phyloP scores from a whole-genome alignment of 305 asterid species.

The Fraxinus albicans region DNA sequence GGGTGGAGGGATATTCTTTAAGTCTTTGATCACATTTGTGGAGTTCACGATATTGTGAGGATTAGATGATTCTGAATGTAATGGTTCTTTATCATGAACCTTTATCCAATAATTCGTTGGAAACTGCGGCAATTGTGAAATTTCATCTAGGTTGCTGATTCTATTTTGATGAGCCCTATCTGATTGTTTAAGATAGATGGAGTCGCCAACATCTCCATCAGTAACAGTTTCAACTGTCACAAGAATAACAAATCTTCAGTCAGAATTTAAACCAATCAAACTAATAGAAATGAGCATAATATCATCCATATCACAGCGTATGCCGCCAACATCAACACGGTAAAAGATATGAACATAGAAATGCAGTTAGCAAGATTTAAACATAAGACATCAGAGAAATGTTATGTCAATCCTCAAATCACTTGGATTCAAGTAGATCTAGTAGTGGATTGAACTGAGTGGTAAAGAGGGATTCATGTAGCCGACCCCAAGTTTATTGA shows the following conservation, averaged over 20 bases:
- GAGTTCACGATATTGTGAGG: conserved; percentile 41
- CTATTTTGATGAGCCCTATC: conserved; percentile 43
- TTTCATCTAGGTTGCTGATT: conserved; percentile 50
- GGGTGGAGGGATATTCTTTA: conserved; percentile 38
- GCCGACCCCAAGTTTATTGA: background rate
- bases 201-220: conserved; percentile 49
- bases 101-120: conserved; percentile 53
- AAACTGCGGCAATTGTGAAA: conserved; percentile 35
- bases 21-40: conserved; percentile 34
- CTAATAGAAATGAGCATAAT: conserved; percentile 11
- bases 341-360: background rate
- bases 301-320: background rate
- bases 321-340: conserved; percentile 21
- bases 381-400: background rate
- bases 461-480: background rate
- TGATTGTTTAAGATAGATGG: conserved; percentile 39
- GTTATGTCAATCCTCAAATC: background rate
- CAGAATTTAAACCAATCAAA: conserved; percentile 12
- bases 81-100: conserved; percentile 50
- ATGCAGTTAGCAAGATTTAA: background rate
- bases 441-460: background rate
- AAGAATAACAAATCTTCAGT: conserved; percentile 13
- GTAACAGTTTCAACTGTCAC: conserved; percentile 42
- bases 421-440: background rate
- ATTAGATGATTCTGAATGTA: conserved; percentile 33